Base-by-base conservation (phyloP, 148 eudicot species). In the Silene conica region DNA sequence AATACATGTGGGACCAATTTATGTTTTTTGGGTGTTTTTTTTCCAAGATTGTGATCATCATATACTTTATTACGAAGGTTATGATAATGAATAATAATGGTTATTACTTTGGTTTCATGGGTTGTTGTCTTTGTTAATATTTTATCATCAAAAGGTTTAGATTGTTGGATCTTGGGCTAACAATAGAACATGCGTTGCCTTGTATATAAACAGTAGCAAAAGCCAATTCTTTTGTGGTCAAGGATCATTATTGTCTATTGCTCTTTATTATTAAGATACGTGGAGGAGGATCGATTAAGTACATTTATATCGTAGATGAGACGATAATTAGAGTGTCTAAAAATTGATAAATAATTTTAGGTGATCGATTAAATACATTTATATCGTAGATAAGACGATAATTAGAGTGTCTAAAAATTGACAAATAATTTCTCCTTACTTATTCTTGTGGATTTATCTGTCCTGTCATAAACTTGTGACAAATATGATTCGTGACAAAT, bases 121-220 rank as follows among this genome's bases (percentile, higher is more conserved):
- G 61, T 20, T 22, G n/a, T 19, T 69, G 34, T 60, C 26, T 67
- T 78, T 69, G 52, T 25, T 73, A 55, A 60, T 67, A 26, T 73
- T 79, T 67, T 28, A 21, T 60, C 63, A 68, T 55, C 61, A 69
- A 41, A 67, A 73, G 23, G 73, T 73, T 13, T 67, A 41, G 65
- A 60, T 46, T 73, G 81, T 79, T 79, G 81, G 74, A 73, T 79
- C 64, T 60, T 68, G 74, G 31, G 77, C 74, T 69, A 68, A 68
- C 81, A 79, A 43, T 74, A 50, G 63, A 79, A 79, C 81, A 73
- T 79, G 81, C 77, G 69, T 18, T 79, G 81, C 74, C 77, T 73
- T 73, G 68, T 52, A 68, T 4, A 50, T 78, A 16, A 15, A 28
- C 23, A 21, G 22, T 58, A 13, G 10, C 18, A n/a, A 58, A 45